phyloP scores from a whole-genome alignment of 768 basidiomycete genomes.

The Termitomyces eurrhizus region DNA sequence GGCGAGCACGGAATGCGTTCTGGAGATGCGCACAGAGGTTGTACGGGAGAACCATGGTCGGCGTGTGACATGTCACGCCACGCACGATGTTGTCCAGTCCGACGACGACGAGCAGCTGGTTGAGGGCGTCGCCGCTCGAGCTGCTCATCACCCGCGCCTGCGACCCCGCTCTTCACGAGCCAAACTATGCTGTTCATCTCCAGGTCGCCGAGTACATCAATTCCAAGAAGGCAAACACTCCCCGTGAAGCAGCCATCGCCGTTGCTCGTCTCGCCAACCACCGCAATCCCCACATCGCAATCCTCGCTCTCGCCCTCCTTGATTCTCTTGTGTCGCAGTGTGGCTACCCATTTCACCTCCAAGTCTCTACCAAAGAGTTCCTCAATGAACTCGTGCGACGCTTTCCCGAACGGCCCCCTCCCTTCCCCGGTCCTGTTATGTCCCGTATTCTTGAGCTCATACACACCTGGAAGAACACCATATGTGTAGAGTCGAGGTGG shows the following conservation, averaged over 20 bases:
- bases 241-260: conserved; percentile 88
- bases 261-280: conserved; percentile 85
- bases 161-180: conserved; percentile 81
- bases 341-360: conserved; percentile 96
- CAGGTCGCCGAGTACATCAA: conserved; percentile 95
- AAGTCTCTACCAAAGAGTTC: conserved; percentile 96
- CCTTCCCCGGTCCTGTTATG: conserved; percentile 95
- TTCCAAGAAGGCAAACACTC: conserved; percentile 92
- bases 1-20: conserved; percentile 89
- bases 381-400: conserved; percentile 96
- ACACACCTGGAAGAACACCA: conserved; percentile 90
- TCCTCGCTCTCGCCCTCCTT: conserved; percentile 81
- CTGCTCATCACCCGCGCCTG: conserved; percentile 78
- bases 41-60: conserved; percentile 57
- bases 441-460: conserved; percentile 90
- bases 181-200: conserved; percentile 88
- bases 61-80: neutral
- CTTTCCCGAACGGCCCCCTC: conserved; percentile 96
- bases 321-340: conserved; percentile 93
- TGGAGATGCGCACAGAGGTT: conserved; percentile 88
- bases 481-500: conserved; percentile 86
- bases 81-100: conserved; percentile 46
- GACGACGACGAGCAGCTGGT: conserved; percentile 42
- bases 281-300: conserved; percentile 86
- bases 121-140: conserved; percentile 60